phyloP scores from a whole-genome alignment of 495 filamentous ascomycete genomes.

The Xylaria curta region DNA sequence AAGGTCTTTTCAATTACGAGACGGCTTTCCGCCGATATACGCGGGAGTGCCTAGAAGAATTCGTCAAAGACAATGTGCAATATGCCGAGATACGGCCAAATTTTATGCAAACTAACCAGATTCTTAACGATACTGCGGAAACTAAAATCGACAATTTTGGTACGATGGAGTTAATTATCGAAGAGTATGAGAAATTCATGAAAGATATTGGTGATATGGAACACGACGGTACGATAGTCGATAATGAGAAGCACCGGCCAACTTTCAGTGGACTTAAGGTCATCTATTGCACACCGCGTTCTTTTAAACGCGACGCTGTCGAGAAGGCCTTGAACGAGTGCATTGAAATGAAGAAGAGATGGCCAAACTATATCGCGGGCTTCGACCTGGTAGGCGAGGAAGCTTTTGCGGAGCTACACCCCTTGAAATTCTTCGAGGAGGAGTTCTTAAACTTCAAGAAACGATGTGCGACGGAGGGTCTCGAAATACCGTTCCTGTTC shows the following conservation, averaged over 20 bases:
- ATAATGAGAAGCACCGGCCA: constrained; percentile 29
- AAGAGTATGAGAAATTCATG: constrained; percentile 55
- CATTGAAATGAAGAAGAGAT: constrained; percentile 73
- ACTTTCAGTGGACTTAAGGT: constrained; percentile 55
- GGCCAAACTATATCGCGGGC: constrained; percentile 73
- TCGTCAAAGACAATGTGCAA: constrained; percentile 60
- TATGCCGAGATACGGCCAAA: constrained; percentile 65
- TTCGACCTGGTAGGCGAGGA: constrained; percentile 93
- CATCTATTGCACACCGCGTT: constrained; percentile 60
- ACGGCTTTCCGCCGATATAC: constrained; percentile 58
- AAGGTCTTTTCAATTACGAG: constrained; percentile 64
- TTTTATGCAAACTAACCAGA: constrained; percentile 61
- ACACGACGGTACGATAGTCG: constrained; percentile 32
- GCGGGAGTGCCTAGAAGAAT: constrained; percentile 53
- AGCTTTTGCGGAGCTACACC: constrained; percentile 62
- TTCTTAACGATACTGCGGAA: constrained; percentile 53
- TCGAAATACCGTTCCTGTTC: constrained; percentile 94
- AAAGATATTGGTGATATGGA: constrained; percentile 38
- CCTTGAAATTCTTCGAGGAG: constrained; percentile 72
- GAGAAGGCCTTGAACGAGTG: constrained; percentile 75
- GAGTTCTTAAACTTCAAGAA: constrained; percentile 85
- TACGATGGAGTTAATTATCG: constrained; percentile 58
- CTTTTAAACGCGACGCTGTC: constrained; percentile 65
- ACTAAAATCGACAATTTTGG: constrained; percentile 51
- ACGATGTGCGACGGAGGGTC: constrained; percentile 66